Percentiles rank a stretch among this genome's conserved stretches.
Conservation (phyloP, 2,329 filamentous ascomycete species). For the Coniochaeta hoffmannii region DNA sequence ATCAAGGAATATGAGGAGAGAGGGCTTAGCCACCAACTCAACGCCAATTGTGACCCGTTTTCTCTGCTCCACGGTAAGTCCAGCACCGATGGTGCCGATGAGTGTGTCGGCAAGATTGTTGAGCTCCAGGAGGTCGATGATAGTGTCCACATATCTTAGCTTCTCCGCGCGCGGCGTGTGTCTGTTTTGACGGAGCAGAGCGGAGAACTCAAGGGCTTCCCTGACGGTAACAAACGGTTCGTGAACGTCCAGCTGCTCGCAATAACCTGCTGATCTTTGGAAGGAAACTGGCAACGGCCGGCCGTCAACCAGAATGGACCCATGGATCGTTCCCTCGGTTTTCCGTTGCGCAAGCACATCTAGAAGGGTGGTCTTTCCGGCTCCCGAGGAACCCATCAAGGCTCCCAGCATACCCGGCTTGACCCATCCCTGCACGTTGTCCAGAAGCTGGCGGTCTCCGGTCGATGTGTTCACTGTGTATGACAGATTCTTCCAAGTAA, state of each 20-base stretch:
- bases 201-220: slow-evolving; percentile 61
- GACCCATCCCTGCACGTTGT: slow-evolving; percentile 65
- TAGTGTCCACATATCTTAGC: slow-evolving; percentile 60
- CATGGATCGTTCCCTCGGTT: slow-evolving; percentile 68
- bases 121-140: slow-evolving; percentile 64
- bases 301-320: slow-evolving; percentile 71
- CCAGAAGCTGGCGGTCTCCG: slow-evolving; percentile 31
- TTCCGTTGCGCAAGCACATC: slow-evolving; percentile 76
- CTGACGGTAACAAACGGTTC: slow-evolving; percentile 59
- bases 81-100: slow-evolving; percentile 61
- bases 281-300: slow-evolving; percentile 64
- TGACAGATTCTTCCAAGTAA: slow-evolving; percentile 64
- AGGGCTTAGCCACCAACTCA: slow-evolving; percentile 65
- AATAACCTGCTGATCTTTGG: slow-evolving; percentile 73
- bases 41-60: slow-evolving; percentile 66
- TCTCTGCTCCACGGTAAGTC: slow-evolving; percentile 39
- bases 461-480: slow-evolving; percentile 56
- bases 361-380: slow-evolving; percentile 37
- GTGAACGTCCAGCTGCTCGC: slow-evolving; percentile 76
- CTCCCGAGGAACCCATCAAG: slow-evolving; percentile 69
- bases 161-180: slow-evolving; percentile 53
- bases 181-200: slow-evolving; percentile 56
- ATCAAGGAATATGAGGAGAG: slow-evolving; percentile 66
- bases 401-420: slow-evolving; percentile 77
- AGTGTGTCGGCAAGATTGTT: slow-evolving; percentile 60